These are phyloP conservation scores for Yarrowia sp. DNA, from an alignment of 805 yeast species.

Conservation along the genomic window DNA sequence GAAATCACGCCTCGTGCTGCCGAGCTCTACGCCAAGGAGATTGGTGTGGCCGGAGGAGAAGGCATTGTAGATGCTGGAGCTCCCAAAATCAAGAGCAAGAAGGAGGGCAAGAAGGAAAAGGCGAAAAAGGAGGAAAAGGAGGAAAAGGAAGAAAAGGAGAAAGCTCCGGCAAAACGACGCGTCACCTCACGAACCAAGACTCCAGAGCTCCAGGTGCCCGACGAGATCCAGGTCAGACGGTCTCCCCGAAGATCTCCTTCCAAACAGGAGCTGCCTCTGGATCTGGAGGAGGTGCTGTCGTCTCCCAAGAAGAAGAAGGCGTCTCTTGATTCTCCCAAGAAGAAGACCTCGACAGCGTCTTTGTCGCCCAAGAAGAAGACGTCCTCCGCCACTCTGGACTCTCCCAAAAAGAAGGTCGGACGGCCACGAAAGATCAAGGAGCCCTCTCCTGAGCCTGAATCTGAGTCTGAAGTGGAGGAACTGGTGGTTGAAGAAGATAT, in stretches of 20 bases:
- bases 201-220: slow-evolving; percentile 6
- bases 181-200: background rate
- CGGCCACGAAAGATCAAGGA: slow-evolving; percentile 16
- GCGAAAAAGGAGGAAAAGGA: slow-evolving; percentile 18
- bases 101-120: background rate
- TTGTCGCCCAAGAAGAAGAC: background rate
- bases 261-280: slow-evolving; percentile 7
- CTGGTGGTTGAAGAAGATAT: background rate
- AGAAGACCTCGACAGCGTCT: background rate
- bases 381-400: background rate
- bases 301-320: background rate
- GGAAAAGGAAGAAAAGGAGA: background rate
- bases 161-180: background rate
- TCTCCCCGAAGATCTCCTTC: slow-evolving; percentile 22
- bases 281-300: slow-evolving; percentile 2
- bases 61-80: slow-evolving; percentile 43
- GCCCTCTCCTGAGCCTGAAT: slow-evolving; percentile 10
- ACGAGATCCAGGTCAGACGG: slow-evolving; percentile 10
- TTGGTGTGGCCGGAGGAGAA: slow-evolving; percentile 39
- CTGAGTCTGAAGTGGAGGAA: background rate
- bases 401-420: background rate
- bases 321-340: background rate
- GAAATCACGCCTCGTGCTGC: slow-evolving; percentile 51
- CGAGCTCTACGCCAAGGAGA: slow-evolving; percentile 39
- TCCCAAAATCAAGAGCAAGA: slow-evolving; percentile 23